Percentiles rank a stretch among this genome's conserved stretches.
phyloP scores from a whole-genome alignment of 2,329 filamentous ascomycete genomes.

The Fusarium kyushuense region DNA sequence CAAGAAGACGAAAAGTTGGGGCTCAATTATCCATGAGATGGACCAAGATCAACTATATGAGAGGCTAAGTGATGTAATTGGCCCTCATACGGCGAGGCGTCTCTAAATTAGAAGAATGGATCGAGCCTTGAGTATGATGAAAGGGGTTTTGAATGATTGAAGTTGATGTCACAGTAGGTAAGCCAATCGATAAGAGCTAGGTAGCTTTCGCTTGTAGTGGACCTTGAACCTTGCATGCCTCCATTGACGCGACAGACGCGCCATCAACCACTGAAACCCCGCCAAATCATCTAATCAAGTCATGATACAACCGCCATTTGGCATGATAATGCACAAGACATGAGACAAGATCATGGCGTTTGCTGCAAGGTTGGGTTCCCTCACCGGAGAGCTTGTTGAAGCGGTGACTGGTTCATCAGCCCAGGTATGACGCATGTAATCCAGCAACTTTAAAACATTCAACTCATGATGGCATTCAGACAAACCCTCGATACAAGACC shows the following conservation, averaged over 20 bases:
- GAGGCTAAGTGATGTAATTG: background rate
- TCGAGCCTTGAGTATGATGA: conserved; percentile 22
- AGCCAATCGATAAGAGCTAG: conserved; percentile 33
- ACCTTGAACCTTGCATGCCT: conserved; percentile 23
- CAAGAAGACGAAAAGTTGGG: conserved; percentile 18
- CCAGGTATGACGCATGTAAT: conserved; percentile 57
- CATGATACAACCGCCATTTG: conserved; percentile 34
- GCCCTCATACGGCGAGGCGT: background rate
- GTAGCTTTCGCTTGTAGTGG: conserved; percentile 11
- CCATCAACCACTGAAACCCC: conserved; percentile 35
- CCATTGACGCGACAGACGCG: conserved; percentile 46
- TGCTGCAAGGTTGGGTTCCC: conserved; percentile 70
- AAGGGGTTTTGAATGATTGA: conserved; percentile 42
- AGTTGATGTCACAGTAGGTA: conserved; percentile 38
- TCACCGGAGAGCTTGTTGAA: conserved; percentile 78
- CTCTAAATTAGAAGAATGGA: conserved; percentile 10
- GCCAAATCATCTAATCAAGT: conserved; percentile 25
- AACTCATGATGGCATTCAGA: conserved; percentile 38
- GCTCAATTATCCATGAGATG: conserved; percentile 39
- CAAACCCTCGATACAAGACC: conserved; percentile 55
- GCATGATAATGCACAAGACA: conserved; percentile 24
- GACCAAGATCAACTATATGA: background rate
- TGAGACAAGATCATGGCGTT: conserved; percentile 71
- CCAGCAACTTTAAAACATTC: background rate
- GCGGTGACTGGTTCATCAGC: conserved; percentile 67